Conservation (phyloP, 2,329 filamentous ascomycete species). For the Zymoseptoria brevis region DNA sequence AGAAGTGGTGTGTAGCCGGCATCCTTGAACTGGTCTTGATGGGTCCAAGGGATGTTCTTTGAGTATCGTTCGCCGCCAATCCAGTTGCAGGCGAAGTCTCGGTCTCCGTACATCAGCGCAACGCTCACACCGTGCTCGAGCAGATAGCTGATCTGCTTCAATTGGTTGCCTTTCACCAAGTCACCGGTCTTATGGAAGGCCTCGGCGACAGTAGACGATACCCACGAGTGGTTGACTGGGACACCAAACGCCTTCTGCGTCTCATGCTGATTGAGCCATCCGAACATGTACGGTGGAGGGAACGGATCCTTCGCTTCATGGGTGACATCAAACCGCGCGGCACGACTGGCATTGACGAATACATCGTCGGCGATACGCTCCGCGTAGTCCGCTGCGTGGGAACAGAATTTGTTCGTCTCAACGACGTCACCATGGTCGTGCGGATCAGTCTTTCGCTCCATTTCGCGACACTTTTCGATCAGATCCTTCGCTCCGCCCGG, state of each 20-base stretch:
- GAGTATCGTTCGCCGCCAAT: conserved; percentile 48
- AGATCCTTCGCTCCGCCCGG: conserved; percentile 47
- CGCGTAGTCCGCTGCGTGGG: conserved; percentile 31
- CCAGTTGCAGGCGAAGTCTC: conserved; percentile 50
- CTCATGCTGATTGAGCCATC: conserved; percentile 50
- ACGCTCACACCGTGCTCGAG: conserved; percentile 45
- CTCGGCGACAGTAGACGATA: conserved; percentile 35
- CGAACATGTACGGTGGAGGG: conserved; percentile 42
- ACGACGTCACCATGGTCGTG: conserved; percentile 37
- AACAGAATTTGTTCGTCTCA: conserved; percentile 25
- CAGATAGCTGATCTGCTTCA: conserved; percentile 35
- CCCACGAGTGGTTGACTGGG: conserved; percentile 31
- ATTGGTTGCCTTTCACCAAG: conserved; percentile 25
- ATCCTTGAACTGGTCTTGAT: conserved; percentile 37
- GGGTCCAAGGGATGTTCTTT: conserved; percentile 41
- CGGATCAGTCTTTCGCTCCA: conserved; percentile 44
- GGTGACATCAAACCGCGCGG: conserved; percentile 52
- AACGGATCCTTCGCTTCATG: conserved; percentile 27
- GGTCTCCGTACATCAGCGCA: conserved; percentile 62
- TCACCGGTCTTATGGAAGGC: conserved; percentile 37
- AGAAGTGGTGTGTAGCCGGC: conserved; percentile 41
- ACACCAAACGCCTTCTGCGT: conserved; percentile 53
- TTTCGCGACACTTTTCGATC: conserved; percentile 44
- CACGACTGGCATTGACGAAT: conserved; percentile 36
- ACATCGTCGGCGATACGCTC: conserved; percentile 39